A percentile compares a stretch with the other conserved stretches of the same genome.
Conservation (phyloP, 2,329 filamentous ascomycete species). For the Tolypocladium inflatum region DNA sequence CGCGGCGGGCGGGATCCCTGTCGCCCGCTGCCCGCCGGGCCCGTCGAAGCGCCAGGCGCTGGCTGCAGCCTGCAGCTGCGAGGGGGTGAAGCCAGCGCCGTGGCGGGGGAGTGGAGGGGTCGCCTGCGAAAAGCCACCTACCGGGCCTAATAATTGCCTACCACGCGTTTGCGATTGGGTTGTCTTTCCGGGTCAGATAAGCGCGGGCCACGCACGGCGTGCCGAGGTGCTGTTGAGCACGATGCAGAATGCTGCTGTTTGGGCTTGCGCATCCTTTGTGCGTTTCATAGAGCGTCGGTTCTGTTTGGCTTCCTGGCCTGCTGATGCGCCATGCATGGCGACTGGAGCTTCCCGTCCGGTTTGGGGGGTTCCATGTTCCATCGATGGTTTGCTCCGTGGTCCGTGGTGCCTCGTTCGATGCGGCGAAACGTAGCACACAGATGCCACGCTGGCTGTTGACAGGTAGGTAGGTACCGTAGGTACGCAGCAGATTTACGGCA, state of each 20-base stretch:
- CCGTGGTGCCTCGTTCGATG: not conserved
- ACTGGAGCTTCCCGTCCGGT: not conserved
- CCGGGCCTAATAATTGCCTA: no score
- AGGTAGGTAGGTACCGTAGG: no score
- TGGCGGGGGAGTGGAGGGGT: not conserved
- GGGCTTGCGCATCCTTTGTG: not conserved
- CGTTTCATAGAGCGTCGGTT: not conserved
- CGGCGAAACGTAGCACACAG: not conserved
- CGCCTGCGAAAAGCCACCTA: not conserved
- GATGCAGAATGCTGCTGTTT: not conserved
- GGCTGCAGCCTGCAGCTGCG: not conserved
- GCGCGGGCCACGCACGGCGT: not conserved
- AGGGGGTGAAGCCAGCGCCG: not conserved
- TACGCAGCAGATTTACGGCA: no score
- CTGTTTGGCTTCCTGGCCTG: not conserved
- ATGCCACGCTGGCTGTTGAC: not conserved
- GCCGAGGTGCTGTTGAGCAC: not conserved
- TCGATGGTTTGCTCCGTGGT: not conserved
- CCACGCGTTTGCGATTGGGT: not conserved
- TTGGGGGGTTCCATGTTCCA: not conserved
- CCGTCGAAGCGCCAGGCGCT: not conserved
- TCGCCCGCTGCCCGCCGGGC: not conserved
- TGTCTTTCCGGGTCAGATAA: not conserved
- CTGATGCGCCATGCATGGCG: not conserved
- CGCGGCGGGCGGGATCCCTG: not conserved